Percentiles rank a stretch among this genome's conserved stretches.
phyloP scores from a whole-genome alignment of 2,329 filamentous ascomycete species.

The Huntiella moniliformis region DNA sequence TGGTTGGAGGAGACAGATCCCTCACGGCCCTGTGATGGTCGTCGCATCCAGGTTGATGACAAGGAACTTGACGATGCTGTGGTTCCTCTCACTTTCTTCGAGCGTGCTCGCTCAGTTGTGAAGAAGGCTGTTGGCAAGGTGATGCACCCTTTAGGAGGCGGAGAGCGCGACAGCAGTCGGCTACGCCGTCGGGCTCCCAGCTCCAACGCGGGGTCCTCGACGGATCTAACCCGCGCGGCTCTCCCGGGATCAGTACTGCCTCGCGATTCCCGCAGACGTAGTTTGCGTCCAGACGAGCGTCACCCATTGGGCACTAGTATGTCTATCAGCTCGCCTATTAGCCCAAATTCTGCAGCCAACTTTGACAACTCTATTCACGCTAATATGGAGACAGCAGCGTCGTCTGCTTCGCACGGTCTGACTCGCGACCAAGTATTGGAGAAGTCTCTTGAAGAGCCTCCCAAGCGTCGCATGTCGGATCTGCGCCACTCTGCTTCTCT shows the following conservation, averaged over 20 bases:
- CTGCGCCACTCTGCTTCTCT: conserved; percentile 9
- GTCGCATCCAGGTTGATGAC: conserved; percentile 81
- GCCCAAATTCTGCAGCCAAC: conserved; percentile 13
- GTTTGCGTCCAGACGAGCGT: conserved; percentile 29
- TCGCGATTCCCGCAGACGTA: conserved; percentile 31
- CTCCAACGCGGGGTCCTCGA: conserved; percentile 44
- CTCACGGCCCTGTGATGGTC: conserved; percentile 54
- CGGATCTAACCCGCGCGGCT: conserved; percentile 26
- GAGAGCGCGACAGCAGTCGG: conserved; percentile 35
- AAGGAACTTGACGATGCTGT: conserved; percentile 81
- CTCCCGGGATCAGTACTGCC: conserved; percentile 14
- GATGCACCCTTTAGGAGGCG: conserved; percentile 33
- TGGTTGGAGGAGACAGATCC: conserved; percentile 97
- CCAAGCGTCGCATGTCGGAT: conserved; percentile 2
- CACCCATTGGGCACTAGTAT: conserved; percentile 14
- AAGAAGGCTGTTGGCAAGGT: conserved; percentile 48
- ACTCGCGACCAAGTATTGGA: conserved; percentile 10
- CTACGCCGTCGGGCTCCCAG: conserved; percentile 39
- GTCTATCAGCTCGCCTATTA: conserved; percentile 12
- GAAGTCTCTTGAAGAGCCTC: conserved; percentile 10
- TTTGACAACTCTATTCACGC: conserved; percentile 24
- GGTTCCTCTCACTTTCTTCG: conserved; percentile 70
- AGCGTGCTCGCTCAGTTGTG: conserved; percentile 63
- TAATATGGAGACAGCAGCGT: conserved; percentile 18
- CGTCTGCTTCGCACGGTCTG: conserved; percentile 8